These are phyloP conservation scores for Sporopachydermia lactativora DNA, from an alignment of 805 yeast species.

Conservation along the genomic window DNA sequence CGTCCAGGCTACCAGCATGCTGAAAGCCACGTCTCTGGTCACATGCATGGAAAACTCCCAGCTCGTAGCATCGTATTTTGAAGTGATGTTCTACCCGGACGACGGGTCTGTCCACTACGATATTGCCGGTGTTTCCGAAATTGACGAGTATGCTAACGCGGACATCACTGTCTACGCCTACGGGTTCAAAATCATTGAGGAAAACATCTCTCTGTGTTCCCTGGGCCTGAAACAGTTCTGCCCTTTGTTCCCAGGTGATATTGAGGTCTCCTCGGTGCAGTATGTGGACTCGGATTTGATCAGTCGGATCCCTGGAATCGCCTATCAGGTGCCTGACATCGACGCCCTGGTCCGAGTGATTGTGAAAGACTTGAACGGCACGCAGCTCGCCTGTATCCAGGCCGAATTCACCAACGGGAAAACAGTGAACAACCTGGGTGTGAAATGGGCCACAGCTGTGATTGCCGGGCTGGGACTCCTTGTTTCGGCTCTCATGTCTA, in stretches of 20 bases:
- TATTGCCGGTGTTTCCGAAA: slow-evolving; percentile 53
- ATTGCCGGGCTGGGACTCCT: slow-evolving; percentile 80
- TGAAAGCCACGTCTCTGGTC: slow-evolving; percentile 64
- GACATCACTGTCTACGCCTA: slow-evolving; percentile 69
- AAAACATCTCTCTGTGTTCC: slow-evolving; percentile 46
- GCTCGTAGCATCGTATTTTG: slow-evolving; percentile 58
- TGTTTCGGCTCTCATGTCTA: slow-evolving; percentile 66
- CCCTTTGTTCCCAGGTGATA: slow-evolving; percentile 71
- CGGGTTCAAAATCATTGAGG: slow-evolving; percentile 58
- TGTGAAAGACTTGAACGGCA: slow-evolving; percentile 26
- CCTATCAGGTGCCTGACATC: slow-evolving; percentile 75
- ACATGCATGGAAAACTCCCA: slow-evolving; percentile 73
- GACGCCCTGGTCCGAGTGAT: slow-evolving; percentile 61
- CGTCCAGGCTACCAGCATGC: slow-evolving; percentile 20
- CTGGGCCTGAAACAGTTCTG: slow-evolving; percentile 76
- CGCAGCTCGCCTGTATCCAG: slow-evolving; percentile 56
- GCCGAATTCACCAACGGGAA: slow-evolving; percentile 64
- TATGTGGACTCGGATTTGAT: slow-evolving; percentile 38
- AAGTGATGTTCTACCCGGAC: slow-evolving; percentile 65
- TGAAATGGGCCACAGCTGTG: slow-evolving; percentile 89
- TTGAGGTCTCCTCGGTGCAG: slow-evolving; percentile 61
- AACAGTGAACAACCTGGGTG: slow-evolving; percentile 67
- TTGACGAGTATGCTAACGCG: slow-evolving; percentile 55
- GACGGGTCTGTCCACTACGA: slow-evolving; percentile 53
- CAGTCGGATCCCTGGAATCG: slow-evolving; percentile 62